Evolutionary conservation across 1,284 basidiomycete genomes (phyloP).

Genomic region (Tylopilus sp.): DNA sequence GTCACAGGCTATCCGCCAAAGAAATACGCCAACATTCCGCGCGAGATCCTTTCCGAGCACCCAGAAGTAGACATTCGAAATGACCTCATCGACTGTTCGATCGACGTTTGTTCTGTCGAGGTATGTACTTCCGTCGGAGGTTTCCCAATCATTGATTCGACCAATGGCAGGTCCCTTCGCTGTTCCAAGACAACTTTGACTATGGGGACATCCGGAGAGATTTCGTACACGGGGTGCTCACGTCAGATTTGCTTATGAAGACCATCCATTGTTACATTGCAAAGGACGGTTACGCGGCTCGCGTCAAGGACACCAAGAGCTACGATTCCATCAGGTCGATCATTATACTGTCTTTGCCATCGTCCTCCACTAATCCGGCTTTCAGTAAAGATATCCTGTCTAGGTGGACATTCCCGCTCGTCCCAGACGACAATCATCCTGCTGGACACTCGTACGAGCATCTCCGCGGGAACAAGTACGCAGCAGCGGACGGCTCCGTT

Average conservation of each 20-base stretch:
- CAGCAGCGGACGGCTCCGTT: conserved; percentile 73
- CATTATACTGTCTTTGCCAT: conserved; percentile 1
- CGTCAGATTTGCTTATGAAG: conserved; percentile 93
- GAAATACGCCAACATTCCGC: conserved; percentile 57
- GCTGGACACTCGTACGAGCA: conserved; percentile 80
- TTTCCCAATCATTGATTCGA: neutral
- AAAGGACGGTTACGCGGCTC: conserved; percentile 82
- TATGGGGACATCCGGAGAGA: conserved; percentile 89
- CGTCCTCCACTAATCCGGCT: conserved; percentile 2
- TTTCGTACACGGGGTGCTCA: conserved; percentile 95
- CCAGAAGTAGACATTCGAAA: conserved; percentile 80
- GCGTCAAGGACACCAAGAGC: conserved; percentile 84
- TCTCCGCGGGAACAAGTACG: conserved; percentile 81
- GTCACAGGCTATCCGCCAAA: conserved; percentile 63
- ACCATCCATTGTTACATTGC: conserved; percentile 89
- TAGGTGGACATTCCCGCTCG: conserved; percentile 92
- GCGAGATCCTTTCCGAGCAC: conserved; percentile 64
- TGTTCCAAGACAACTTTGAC: conserved; percentile 99
- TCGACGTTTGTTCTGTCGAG: conserved; percentile 92
- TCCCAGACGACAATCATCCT: conserved; percentile 90
- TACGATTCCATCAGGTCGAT: conserved; percentile 81
- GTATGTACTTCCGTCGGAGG: conserved; percentile 36
- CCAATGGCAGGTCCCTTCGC: conserved; percentile 74
- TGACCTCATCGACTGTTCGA: conserved; percentile 84
- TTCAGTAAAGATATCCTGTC: conserved; percentile 85